These are phyloP conservation scores for Rhexocercosporidium sp. DNA, from an alignment of 2,329 filamentous ascomycete species.

Conservation along the genomic window DNA sequence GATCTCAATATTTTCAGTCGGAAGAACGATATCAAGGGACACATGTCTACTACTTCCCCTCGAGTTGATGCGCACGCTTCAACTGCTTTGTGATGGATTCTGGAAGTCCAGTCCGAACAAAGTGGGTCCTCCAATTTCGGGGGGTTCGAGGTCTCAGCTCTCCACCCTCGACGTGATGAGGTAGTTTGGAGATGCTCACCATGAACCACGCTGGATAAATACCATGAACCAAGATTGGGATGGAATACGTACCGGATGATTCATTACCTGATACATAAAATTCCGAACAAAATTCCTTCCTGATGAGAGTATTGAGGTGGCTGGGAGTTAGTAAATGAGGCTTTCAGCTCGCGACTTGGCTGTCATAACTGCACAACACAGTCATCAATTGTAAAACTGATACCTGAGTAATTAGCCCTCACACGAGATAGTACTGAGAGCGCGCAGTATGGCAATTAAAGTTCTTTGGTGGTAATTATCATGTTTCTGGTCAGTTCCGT, in stretches of 20 bases:
- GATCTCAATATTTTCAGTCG: no score
- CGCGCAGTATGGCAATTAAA: neutral
- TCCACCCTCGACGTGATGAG: neutral
- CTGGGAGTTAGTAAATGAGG: slow-evolving; percentile 4
- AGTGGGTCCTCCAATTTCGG: no score
- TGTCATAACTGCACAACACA: slow-evolving; percentile 9
- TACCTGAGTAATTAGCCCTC: neutral
- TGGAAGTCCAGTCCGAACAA: no score
- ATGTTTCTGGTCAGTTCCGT: slow-evolving; percentile 3
- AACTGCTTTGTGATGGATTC: no score
- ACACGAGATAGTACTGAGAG: neutral
- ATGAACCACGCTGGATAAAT: no score
- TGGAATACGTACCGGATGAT: no score
- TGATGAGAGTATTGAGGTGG: neutral
- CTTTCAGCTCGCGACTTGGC: neutral
- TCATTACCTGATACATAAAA: no score
- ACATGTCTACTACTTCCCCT: no score
- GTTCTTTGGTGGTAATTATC: slow-evolving; percentile 1
- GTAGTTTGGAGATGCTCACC: neutral
- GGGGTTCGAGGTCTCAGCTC: no score
- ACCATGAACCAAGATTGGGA: no score
- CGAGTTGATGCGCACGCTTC: no score
- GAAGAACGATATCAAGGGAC: no score
- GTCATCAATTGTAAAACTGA: slow-evolving; percentile 15
- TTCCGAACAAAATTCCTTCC: neutral